Evolutionary conservation across 2,329 filamentous ascomycete species (phyloP).

Genomic region (Alternaria ethzedia): DNA sequence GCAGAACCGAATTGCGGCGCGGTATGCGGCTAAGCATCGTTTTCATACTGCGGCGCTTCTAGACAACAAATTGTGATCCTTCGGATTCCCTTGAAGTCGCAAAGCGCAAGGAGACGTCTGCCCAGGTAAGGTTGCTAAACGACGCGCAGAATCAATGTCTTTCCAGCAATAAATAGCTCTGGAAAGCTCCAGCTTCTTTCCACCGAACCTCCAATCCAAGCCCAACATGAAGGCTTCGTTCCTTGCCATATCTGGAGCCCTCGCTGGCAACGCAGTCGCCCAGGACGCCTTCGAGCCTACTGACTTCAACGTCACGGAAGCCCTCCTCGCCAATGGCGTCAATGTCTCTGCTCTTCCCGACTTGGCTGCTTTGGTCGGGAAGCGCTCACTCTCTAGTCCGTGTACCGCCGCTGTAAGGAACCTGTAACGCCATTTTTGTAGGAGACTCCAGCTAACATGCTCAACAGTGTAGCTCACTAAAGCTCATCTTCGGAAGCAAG

Average conservation of each 20-base stretch:
- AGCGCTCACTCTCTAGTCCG: neutral
- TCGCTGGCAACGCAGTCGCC: neutral
- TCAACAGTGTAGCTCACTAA: slow-evolving; percentile 8
- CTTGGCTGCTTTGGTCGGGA: slow-evolving; percentile 1
- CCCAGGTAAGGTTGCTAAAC: neutral
- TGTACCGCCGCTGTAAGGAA: slow-evolving; percentile 21
- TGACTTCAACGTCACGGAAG: slow-evolving; percentile 18
- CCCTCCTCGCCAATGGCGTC: slow-evolving; percentile 18
- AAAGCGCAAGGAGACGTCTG: neutral
- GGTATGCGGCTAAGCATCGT: neutral
- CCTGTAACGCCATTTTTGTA: neutral
- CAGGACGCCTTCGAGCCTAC: slow-evolving; percentile 11
- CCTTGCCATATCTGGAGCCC: neutral
- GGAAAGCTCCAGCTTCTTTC: neutral
- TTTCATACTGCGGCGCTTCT: neutral
- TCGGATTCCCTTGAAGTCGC: neutral
- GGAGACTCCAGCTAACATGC: neutral
- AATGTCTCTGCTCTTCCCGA: slow-evolving; percentile 17
- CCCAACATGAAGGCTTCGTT: neutral
- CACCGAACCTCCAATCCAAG: neutral
- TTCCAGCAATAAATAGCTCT: neutral
- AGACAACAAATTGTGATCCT: neutral
- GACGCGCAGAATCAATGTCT: neutral
- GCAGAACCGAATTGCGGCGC: neutral
- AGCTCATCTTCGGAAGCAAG: slow-evolving; percentile 12